phyloP scores from a whole-genome alignment of 805 yeast genomes.

The Tetrapisispora phaffii region DNA sequence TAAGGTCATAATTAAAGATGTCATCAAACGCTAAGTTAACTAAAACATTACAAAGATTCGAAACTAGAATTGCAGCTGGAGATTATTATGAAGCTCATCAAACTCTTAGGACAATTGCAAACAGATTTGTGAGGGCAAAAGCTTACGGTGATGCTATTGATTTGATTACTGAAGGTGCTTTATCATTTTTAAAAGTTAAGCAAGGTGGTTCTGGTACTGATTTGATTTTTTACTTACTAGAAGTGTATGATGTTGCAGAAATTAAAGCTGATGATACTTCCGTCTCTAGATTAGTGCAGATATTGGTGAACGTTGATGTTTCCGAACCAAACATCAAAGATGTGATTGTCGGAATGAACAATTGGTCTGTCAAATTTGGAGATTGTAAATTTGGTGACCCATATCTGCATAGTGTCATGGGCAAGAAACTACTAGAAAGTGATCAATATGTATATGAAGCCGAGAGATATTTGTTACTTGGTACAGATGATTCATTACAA shows the following conservation, averaged over 20 bases:
- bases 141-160: conserved; percentile 65
- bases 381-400: conserved; percentile 60
- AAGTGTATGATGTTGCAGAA: conserved; percentile 48
- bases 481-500: conserved; percentile 47
- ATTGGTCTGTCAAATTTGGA: conserved; percentile 52
- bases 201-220: conserved; percentile 81
- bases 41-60: conserved; percentile 55
- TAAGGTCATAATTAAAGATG: background rate
- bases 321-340: conserved; percentile 55
- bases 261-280: conserved; percentile 35
- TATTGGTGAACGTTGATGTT: conserved; percentile 36
- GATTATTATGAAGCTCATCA: conserved; percentile 94
- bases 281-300: conserved; percentile 39
- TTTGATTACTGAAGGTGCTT: conserved; percentile 60
- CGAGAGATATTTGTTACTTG: conserved; percentile 63
- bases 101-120: conserved; percentile 80
- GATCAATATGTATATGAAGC: conserved; percentile 51
- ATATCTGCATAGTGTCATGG: conserved; percentile 63
- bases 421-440: conserved; percentile 47
- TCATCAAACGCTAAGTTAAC: conserved; percentile 34
- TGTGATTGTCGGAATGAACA: conserved; percentile 53
- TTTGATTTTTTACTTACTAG: conserved; percentile 60
- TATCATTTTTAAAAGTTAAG: conserved; percentile 53
- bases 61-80: conserved; percentile 56
- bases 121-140: conserved; percentile 64